A percentile compares a stretch with the other conserved stretches of the same genome.
phyloP scores from a whole-genome alignment of 441 rosid species.

The Erodium moschatum region DNA sequence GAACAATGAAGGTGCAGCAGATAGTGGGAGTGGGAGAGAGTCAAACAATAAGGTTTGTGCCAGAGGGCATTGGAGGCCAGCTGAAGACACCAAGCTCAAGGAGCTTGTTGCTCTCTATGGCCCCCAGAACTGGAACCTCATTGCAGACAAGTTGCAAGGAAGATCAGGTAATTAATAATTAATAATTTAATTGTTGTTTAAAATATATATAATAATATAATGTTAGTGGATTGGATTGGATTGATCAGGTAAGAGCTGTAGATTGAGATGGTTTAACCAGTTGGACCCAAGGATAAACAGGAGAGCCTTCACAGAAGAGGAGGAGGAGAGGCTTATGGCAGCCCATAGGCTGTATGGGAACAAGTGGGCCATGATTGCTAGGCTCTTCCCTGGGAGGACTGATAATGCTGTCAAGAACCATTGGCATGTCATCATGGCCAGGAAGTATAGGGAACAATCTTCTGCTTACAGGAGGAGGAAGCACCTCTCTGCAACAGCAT shows the following conservation, averaged over 20 bases:
- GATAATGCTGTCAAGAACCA: conserved; percentile 87
- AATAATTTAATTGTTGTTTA: no score
- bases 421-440: conserved; percentile 86
- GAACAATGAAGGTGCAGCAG: conserved; percentile 2
- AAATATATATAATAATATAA: no score
- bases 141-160: conserved; percentile 69
- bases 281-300: conserved; percentile 76
- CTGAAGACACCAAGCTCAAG: conserved; percentile 69
- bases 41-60: conserved; percentile 50
- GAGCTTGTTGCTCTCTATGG: conserved; percentile 70
- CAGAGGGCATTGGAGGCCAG: conserved; percentile 83
- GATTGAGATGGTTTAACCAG: conserved; percentile 84
- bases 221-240: no score
- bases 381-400: conserved; percentile 79
- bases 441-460: conserved; percentile 70
- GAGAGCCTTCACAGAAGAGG: conserved; percentile 68
- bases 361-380: conserved; percentile 90
- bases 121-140: conserved; percentile 88
- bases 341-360: conserved; percentile 75
- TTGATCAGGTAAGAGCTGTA: conserved; percentile 61
- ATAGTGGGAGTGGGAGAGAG: conserved; percentile 15
- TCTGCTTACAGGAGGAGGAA: conserved; percentile 57
- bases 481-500: conserved; percentile 19
- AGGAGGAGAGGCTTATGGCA: conserved; percentile 74
- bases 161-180: conserved; percentile 97